phyloP scores from a whole-genome alignment of 1,139 yeast genomes.

The Nakaseomyces delphensis region DNA sequence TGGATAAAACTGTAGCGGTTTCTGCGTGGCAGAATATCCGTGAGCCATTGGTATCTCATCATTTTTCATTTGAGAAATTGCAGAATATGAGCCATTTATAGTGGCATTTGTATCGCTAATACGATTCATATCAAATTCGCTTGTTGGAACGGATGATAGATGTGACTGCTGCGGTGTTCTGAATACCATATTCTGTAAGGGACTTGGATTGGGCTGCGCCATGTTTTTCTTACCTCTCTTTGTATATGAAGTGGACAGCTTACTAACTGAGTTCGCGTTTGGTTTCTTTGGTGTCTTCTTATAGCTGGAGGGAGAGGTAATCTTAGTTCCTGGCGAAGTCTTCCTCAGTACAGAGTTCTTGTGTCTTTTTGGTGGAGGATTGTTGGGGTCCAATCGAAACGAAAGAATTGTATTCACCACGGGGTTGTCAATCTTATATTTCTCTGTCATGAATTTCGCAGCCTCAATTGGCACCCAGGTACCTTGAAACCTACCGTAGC shows the following conservation, averaged over 20 bases:
- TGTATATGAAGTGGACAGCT: constrained; percentile 21
- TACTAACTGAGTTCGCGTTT: constrained; percentile 10
- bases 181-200: constrained; percentile 28
- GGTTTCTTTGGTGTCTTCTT: constrained; percentile 32
- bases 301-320: constrained; percentile 28
- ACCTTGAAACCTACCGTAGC: constrained; percentile 91
- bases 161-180: constrained; percentile 27
- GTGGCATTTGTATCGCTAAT: constrained; percentile 7
- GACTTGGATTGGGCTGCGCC: constrained; percentile 28
- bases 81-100: constrained; percentile 12
- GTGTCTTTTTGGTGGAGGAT: constrained; percentile 42
- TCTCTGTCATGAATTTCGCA: constrained; percentile 46
- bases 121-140: constrained; percentile 7
- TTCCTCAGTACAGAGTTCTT: constrained; percentile 33
- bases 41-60: constrained; percentile 18
- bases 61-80: constrained; percentile 10
- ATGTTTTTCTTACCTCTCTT: constrained; percentile 11
- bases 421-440: constrained; percentile 46
- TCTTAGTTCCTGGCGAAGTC: constrained; percentile 27
- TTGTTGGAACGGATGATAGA: constrained; percentile 10
- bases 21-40: constrained; percentile 28
- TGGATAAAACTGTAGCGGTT: constrained; percentile 30
- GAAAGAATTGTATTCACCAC: constrained; percentile 45
- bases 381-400: constrained; percentile 42
- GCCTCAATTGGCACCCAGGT: constrained; percentile 73